A percentile compares a stretch with the other conserved stretches of the same genome.
Evolutionary conservation across 768 basidiomycete species (phyloP).

Genomic region (Xerocomellus amylosporus): DNA sequence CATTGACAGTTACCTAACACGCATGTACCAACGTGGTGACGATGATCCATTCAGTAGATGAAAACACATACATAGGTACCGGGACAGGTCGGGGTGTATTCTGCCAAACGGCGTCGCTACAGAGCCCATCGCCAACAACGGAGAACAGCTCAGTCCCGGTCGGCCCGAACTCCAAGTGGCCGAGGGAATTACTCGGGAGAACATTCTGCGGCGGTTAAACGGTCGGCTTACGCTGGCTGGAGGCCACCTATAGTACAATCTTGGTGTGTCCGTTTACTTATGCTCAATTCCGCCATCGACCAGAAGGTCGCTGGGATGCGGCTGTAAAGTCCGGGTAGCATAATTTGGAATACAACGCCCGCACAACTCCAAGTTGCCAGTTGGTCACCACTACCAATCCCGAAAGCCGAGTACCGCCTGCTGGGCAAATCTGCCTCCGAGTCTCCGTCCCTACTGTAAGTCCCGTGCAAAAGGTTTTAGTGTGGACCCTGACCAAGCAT

Average conservation of each 20-base stretch:
- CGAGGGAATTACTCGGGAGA: neutral
- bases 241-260: neutral
- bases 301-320: neutral
- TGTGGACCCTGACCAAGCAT: neutral
- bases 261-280: neutral
- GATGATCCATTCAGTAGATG: neutral
- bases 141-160: neutral
- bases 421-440: constrained; percentile 27
- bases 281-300: neutral
- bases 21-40: neutral
- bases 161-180: neutral
- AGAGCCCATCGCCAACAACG: neutral
- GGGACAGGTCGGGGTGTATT: neutral
- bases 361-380: no score
- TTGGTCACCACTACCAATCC: constrained; percentile 2
- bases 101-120: neutral
- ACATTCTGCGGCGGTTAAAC: neutral
- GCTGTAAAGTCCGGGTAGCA: no score
- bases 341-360: no score
- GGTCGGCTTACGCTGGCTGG: neutral
- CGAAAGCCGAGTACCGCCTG: constrained; percentile 21
- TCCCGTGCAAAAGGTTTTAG: neutral
- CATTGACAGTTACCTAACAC: constrained; percentile 11
- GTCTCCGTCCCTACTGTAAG: constrained; percentile 37
- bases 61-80: neutral